These are phyloP conservation scores for Theobroma cacao DNA, from an alignment of 345 rosid genomes.

Conservation along the genomic window DNA sequence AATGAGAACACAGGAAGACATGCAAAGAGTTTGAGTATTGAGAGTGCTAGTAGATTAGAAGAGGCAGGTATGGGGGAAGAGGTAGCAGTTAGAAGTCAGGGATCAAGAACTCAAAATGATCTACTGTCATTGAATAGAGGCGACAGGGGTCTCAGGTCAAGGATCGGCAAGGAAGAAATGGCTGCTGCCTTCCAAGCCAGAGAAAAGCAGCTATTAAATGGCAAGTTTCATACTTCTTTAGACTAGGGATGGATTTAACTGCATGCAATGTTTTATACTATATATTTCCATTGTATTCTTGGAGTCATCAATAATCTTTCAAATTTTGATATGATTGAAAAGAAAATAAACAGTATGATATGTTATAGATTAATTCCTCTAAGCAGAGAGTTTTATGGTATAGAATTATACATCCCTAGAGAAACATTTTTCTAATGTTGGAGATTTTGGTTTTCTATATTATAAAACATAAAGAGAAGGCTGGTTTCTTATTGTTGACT, in stretches of 20 bases:
- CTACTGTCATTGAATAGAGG: background rate
- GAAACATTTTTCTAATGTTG: background rate
- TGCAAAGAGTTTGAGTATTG: slow-evolving; percentile 47
- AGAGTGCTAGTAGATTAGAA: slow-evolving; percentile 26
- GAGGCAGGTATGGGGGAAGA: slow-evolving; percentile 32
- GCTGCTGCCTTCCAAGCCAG: slow-evolving; percentile 25
- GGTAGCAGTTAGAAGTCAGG: slow-evolving; percentile 17
- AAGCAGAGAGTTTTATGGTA: no score
- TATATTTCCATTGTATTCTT: background rate
- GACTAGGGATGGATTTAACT: background rate
- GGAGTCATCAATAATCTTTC: background rate
- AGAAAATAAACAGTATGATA: background rate
- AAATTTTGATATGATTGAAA: background rate
- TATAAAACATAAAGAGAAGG: background rate
- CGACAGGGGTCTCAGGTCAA: slow-evolving; percentile 1
- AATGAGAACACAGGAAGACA: slow-evolving; percentile 35
- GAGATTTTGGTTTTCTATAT: background rate
- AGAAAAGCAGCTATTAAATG: slow-evolving; percentile 36
- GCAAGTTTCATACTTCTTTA: slow-evolving; percentile 10
- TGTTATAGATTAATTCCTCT: background rate
- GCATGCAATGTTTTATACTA: background rate
- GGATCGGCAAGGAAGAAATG: slow-evolving; percentile 11
- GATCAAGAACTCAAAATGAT: slow-evolving; percentile 18
- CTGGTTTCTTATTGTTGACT: background rate
- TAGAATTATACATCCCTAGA: background rate